Base-by-base conservation (phyloP, 352 stramenopile species). In the Phytophthora boehmeriae region DNA sequence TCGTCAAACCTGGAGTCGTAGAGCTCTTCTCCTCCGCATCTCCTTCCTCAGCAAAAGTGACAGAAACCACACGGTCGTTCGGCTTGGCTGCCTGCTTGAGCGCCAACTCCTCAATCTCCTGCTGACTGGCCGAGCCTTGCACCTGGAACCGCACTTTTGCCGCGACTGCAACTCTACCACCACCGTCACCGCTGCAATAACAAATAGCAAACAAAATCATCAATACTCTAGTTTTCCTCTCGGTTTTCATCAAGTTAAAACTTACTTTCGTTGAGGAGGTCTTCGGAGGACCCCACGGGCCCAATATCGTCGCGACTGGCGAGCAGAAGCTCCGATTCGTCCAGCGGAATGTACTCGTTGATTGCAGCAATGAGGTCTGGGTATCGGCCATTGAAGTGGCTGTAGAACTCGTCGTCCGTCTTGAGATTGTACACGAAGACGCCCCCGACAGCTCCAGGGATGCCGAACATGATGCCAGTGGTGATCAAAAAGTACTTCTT, bases 381-480 rank as follows among this genome's bases (percentile, higher is more conserved):
- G 70, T 93, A 95, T 11, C 86, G 83, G 57, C 87, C 79, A 42
- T 86, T 89, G 52, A 95, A 95, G 55, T 95, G 80, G 63, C 71
- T 81, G 70, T 92, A 92, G 63, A 95, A 95, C 52, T 88, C 80
- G 59, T 91, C 79, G 66, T 95, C 86, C 9, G 73, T 78, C 70
- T 88, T 78, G 36, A 95, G 67, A 61, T 95, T 95, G 76, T 95
- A 86, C 59, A 95, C 82, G 44, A 95, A 95, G 44, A 79, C 73
- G 20, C 62, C 83, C 28, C 77, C 82, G 14, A 90, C 68, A 19
- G 54, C 77, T 11, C 78, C 63, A 0, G 86, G 86, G 46, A 95
- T 73, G 59, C 86, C 86, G n/a, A 95, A 66, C 78, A 92, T 90
- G 59, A 95, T 71, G 35, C 67, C 82, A 14, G 84, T 94, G 54